These are phyloP conservation scores for Cyclotella distinguenda DNA, from an alignment of 108 stramenopile genomes.

Conservation along the genomic window DNA sequence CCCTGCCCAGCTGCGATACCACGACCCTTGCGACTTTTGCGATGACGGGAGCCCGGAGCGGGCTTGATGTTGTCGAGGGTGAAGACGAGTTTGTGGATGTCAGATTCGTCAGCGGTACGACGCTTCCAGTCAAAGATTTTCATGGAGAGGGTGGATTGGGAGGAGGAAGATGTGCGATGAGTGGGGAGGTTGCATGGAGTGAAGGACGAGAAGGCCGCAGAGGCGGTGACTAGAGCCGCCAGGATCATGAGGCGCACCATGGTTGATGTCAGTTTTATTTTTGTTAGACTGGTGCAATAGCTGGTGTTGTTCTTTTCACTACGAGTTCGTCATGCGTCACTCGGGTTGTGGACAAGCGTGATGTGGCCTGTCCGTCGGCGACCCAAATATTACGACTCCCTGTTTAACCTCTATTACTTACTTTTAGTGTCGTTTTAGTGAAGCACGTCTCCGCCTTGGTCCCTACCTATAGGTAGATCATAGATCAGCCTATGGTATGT, in stretches of 20 bases:
- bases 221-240: slow-evolving; percentile 37
- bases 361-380: not conserved
- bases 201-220: slow-evolving; percentile 53
- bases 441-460: too few relatives aligned
- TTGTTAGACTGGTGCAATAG: not conserved
- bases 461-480: too few relatives aligned
- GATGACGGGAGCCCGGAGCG: slow-evolving; percentile 83
- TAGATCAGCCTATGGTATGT: too few relatives aligned
- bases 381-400: too few relatives aligned
- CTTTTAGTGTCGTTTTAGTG: too few relatives aligned
- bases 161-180: slow-evolving; percentile 21
- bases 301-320: not conserved
- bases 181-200: slow-evolving; percentile 40
- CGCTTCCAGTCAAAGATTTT: slow-evolving; percentile 97
- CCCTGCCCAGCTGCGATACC: slow-evolving; percentile 97
- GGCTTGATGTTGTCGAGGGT: slow-evolving; percentile 73
- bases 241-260: slow-evolving; percentile 42
- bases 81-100: slow-evolving; percentile 77
- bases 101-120: slow-evolving; percentile 77
- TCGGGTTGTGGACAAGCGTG: slow-evolving; percentile 1
- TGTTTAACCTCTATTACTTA: too few relatives aligned
- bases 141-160: slow-evolving; percentile 65
- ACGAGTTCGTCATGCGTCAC: slow-evolving; percentile 3
- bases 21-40: slow-evolving; percentile 90
- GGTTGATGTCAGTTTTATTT: slow-evolving; percentile 10